These are phyloP conservation scores for Theobroma cacao DNA, from an alignment of 345 rosid genomes.

Conservation along the genomic window DNA sequence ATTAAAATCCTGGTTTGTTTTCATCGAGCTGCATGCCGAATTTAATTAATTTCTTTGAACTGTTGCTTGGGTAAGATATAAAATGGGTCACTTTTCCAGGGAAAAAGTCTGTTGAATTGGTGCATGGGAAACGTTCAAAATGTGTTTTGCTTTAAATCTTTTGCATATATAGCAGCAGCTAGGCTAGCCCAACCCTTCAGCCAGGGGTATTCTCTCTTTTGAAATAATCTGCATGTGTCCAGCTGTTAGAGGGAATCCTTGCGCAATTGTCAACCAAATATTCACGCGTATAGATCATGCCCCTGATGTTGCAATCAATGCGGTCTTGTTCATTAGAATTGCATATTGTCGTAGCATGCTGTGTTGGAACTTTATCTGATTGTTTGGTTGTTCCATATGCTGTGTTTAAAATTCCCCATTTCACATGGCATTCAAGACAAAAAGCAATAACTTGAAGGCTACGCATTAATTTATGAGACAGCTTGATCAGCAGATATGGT, in stretches of 20 bases:
- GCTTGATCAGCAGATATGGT: neutral
- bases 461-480: neutral
- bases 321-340: neutral
- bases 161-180: neutral
- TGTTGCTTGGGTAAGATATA: neutral
- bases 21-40: neutral
- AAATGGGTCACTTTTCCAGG: neutral
- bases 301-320: neutral
- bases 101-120: neutral
- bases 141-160: neutral
- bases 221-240: neutral
- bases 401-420: neutral
- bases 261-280: neutral
- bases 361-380: neutral
- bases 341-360: neutral
- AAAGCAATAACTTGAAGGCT: neutral
- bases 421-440: constrained; percentile 4
- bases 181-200: neutral
- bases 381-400: neutral
- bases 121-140: neutral
- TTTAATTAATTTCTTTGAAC: neutral
- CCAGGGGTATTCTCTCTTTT: neutral
- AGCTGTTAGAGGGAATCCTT: neutral
- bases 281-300: neutral
- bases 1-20: neutral